Evolutionary conservation across 1,284 basidiomycete species (phyloP), one percentile per base, ranked within the genome.

Genomic region (Ceratobasidium sp.): DNA sequence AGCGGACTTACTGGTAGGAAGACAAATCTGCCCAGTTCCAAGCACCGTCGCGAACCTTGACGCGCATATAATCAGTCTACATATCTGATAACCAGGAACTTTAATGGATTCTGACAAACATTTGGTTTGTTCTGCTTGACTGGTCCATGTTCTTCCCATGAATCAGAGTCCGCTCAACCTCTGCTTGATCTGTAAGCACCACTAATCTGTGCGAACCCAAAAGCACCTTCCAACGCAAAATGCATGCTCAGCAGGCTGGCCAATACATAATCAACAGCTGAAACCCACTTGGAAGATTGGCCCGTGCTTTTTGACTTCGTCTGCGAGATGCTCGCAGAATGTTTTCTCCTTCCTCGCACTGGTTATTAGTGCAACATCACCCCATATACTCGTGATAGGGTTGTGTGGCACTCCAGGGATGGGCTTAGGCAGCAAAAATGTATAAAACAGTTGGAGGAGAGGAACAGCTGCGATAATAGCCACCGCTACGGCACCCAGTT

Each of bases 371-470:
- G 54, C 28, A 18, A 71, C 26, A 26, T 71, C 67, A 18, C 67
- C 67, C 67, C 44, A 59, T 41, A 71, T 61, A 32, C 55, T 61
- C 8, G 67, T 41, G 1, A 71, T 30, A 30, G 67, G 55, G n/a
- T 71, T 71, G 23, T 71, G 67, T 7, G 67, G 67, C 23, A 71
- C 47, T 18, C 44, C 30, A 18, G 67, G 55, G 35, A 71, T 59
- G 0, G 67, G 67, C 35, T 59, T 71, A 2, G 67, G 67, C 21
- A 49, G 26, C 28, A 71, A 21, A 30, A 46, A 59, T 3, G 38
- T 13, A 21, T 71, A 59, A 32, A 54, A 16, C 9, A 47, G 28
- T 4, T 21, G 13, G 4, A 26, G 2, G 43, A 69, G 21, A n/a
- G 46, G 28, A 43, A 23, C 38, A 14, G 43, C 11, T 21, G 26